Evolutionary conservation across 768 basidiomycete genomes (phyloP), one percentile per base, ranked within the genome.

Genomic region (Brasilioporus rufonigricans): DNA sequence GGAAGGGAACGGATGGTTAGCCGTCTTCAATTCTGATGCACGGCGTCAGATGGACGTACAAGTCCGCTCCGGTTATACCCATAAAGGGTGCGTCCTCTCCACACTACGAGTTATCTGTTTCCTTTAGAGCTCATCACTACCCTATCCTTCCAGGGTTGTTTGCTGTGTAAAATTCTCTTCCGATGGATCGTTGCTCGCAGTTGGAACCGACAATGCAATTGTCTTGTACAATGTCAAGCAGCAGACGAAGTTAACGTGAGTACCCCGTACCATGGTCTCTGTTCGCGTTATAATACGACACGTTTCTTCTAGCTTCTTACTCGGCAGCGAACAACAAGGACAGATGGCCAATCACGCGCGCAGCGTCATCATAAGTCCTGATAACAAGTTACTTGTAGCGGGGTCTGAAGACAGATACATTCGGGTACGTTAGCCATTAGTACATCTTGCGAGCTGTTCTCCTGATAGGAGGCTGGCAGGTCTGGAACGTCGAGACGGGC

Each of bases 1-100:
- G 65, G 79, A 82, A 59, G 80, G 80, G 5, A 60, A 66, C 26
- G 81, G 81, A 38, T 83, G 81, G 81, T 68, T 80, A 33, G 79
- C 76, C 18, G 73, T 80, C 38, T 82, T 81, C 73, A 81, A 79
- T 63, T 74, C 78, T 47, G 74, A 76, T 48, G 74, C 73, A 18
- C 68, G 57, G 12, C 77, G 79, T 61, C 73, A 76, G 62, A 73
- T 83, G 61, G 81, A 83, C 56, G 77, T 82, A 31, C 69, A 71
- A n/a, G 64, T 80, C 49, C 80, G 87, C 43, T 89, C 92, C 66
- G 87, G 84, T 32, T 75, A 93, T 43, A 80, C 82, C 69, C 93
- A 95, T 65, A 88, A 90, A 63, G 90, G 87, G 91, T 93, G 64
- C 36, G 80, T 73, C 13, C 35, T 8, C 31, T 57, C 68, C 71